Percentiles rank a stretch among this genome's conserved stretches.
These are phyloP conservation scores for Aureobasidium pullulans DNA, from an alignment of 2,329 filamentous ascomycete species.

Conservation along the genomic window DNA sequence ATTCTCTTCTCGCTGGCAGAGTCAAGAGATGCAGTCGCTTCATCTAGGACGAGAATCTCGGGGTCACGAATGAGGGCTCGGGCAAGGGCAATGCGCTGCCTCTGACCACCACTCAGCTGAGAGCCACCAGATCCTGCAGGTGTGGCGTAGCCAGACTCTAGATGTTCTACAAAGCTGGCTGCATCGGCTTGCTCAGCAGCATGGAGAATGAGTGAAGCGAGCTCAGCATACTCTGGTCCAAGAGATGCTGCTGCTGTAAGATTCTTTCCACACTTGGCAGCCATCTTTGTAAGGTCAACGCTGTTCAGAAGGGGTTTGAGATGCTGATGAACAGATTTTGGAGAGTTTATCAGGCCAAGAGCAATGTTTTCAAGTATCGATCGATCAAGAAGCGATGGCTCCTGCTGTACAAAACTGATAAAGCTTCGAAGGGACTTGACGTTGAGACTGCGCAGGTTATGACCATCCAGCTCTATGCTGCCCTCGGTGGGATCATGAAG, in stretches of 20 bases:
- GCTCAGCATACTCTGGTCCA: background rate
- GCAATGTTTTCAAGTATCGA: conserved; percentile 36
- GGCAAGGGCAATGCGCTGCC: conserved; percentile 36
- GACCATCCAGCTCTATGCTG: conserved; percentile 32
- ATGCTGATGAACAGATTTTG: conserved; percentile 29
- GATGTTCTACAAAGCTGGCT: conserved; percentile 30
- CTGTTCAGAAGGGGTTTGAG: conserved; percentile 37
- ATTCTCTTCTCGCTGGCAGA: conserved; percentile 35
- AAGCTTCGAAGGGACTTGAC: conserved; percentile 29
- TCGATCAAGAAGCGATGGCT: conserved; percentile 32
- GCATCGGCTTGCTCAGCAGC: conserved; percentile 18
- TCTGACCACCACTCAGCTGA: conserved; percentile 35
- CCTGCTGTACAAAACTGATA: conserved; percentile 37
- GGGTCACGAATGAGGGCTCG: conserved; percentile 36
- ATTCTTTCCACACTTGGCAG: conserved; percentile 24
- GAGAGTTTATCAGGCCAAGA: conserved; percentile 25
- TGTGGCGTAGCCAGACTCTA: conserved; percentile 30
- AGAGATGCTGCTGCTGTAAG: background rate
- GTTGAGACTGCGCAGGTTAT: conserved; percentile 32
- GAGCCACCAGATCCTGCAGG: conserved; percentile 27
- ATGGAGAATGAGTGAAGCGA: conserved; percentile 33
- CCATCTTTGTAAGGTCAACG: conserved; percentile 36
- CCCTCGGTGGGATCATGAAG: conserved; percentile 37
- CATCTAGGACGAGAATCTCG: conserved; percentile 34
- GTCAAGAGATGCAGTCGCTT: conserved; percentile 36